Evolutionary conservation across 371 early-diverging fungal genomes (phyloP), one percentile per base, ranked within the genome.

Genomic region (Mortierella sp.): DNA sequence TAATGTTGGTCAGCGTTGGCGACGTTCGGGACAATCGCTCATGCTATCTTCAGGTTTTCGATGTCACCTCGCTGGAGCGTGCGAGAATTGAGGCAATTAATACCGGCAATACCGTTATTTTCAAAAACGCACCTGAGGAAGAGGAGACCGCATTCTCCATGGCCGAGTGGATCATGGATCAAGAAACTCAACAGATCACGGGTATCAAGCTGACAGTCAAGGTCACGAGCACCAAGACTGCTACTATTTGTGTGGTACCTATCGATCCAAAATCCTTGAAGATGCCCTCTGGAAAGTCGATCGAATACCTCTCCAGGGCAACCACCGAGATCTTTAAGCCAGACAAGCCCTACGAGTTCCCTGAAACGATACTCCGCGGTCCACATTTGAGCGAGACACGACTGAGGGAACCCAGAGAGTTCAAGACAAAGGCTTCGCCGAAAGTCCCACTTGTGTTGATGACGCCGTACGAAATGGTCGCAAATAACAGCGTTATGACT

Each of bases 91-190:
- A 41, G 6, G 47, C 63, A 21, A 59, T 21, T 22, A 22, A 9
- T 8, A 67, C 64, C 13, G 70, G 68, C 40, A 68, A 69, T 13
- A 52, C 71, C 0, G 3, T 73, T 1, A 76, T 82, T 15, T 81
- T 73, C 63, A 69, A 41, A 28, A 69, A 22, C 15, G 28, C 22
- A 1, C 13, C 22, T 3, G 76, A 7, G 19, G 2, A n/a, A 13
- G 60, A 3, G 59, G 45, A 19, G 53, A 70, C 11, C 45, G 64
- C n/a, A 68, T 86, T 65, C 53, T 40, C 74, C 1, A 69, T 67
- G 74, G 85, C 72, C 6, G 85, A 86, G 50, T 86, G 86, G 86
- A 64, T 47, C 7, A 40, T 78, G 50, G 63, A 73, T 33, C 22
- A 55, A 28, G 67, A 63, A 2, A 63, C 63, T 8, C 84, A 84